Evolutionary conservation across 2,329 filamentous ascomycete genomes (phyloP).

Genomic region (Phialophora chinensis): DNA sequence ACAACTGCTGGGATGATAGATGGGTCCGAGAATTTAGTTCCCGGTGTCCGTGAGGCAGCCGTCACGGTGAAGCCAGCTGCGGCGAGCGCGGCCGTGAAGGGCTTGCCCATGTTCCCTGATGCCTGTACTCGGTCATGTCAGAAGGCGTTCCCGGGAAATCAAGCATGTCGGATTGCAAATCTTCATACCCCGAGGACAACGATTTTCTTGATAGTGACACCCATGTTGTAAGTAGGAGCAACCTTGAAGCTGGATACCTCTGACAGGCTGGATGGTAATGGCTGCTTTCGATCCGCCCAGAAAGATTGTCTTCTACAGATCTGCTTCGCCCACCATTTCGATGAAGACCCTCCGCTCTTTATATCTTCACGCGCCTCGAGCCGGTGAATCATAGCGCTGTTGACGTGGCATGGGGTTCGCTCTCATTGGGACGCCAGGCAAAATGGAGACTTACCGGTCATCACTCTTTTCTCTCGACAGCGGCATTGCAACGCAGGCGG

Average conservation of each 20-base stretch:
- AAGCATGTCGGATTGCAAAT: neutral
- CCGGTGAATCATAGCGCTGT: neutral
- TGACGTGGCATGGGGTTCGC: neutral
- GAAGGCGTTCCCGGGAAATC: too few relatives aligned
- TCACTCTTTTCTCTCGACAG: neutral
- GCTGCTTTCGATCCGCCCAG: neutral
- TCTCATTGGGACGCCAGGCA: conserved; percentile 8
- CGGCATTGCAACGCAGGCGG: neutral
- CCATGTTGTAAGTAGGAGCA: conserved; percentile 5
- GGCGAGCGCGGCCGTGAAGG: conserved; percentile 24
- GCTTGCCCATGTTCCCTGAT: conserved; percentile 24
- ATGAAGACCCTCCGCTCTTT: neutral
- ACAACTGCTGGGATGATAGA: conserved; percentile 37
- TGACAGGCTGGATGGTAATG: neutral
- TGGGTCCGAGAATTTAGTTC: conserved; percentile 34
- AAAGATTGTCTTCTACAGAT: neutral
- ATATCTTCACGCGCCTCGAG: neutral
- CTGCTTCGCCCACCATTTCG: neutral
- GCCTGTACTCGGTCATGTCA: neutral
- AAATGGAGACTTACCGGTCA: conserved; percentile 13
- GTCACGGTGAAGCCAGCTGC: conserved; percentile 39
- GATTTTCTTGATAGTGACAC: conserved; percentile 24
- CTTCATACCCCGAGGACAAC: conserved; percentile 26
- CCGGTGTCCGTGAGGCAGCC: conserved; percentile 35
- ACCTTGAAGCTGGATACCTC: neutral